Conservation (phyloP, 2,329 filamentous ascomycete species). For the Cadophora sp. region DNA sequence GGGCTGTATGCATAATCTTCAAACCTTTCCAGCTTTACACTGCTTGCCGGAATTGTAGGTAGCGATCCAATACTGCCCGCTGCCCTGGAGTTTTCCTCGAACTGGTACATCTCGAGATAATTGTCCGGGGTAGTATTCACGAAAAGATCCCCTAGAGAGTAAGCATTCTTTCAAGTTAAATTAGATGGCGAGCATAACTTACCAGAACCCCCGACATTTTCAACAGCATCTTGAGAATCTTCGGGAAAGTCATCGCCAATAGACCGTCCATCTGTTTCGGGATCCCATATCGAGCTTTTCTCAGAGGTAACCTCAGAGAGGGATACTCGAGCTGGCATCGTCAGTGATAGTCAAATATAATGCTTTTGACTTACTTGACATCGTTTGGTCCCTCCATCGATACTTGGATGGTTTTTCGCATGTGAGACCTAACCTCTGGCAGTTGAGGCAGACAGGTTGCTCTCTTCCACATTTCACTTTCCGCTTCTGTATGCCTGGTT, state of each 20-base stretch:
- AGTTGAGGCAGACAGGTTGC: slow-evolving; percentile 4
- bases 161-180: background rate
- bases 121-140: slow-evolving; percentile 8
- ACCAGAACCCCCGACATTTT: background rate
- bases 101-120: background rate
- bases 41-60: background rate
- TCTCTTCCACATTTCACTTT: slow-evolving; percentile 16
- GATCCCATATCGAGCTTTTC: slow-evolving; percentile 17
- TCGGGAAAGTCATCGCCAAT: background rate
- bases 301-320: background rate
- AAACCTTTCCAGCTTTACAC: slow-evolving; percentile 9
- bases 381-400: slow-evolving; percentile 17
- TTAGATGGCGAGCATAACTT: background rate
- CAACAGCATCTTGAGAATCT: background rate
- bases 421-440: slow-evolving; percentile 10
- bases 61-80: background rate
- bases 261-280: background rate
- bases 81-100: background rate
- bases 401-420: slow-evolving; percentile 3
- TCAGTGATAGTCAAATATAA: background rate
- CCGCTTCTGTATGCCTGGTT: slow-evolving; percentile 2
- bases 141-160: background rate
- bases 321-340: slow-evolving; percentile 1
- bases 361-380: slow-evolving; percentile 1
- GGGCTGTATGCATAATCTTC: slow-evolving; percentile 9